Conservation (phyloP, 352 stramenopile genomes). For the Peronospora destructor region DNA sequence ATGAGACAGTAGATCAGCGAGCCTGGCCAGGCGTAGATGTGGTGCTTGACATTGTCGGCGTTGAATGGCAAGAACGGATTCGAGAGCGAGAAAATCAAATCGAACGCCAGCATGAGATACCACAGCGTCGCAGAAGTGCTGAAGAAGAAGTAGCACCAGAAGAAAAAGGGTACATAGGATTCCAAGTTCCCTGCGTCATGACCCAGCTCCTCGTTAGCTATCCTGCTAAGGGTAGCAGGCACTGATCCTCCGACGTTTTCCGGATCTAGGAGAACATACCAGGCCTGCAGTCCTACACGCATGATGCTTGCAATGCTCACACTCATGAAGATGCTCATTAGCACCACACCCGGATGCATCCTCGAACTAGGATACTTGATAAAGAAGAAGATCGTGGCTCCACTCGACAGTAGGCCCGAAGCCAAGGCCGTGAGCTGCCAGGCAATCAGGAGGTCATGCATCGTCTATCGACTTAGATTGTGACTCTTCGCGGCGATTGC, state of each 20-base stretch:
- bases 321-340: conserved; percentile 74
- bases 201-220: conserved; percentile 52
- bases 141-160: conserved; percentile 84
- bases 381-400: conserved; percentile 68
- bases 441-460: conserved; percentile 56
- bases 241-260: conserved; percentile 13
- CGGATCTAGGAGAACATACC: conserved; percentile 24
- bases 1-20: conserved; percentile 60
- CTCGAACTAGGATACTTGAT: conserved; percentile 51
- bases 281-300: conserved; percentile 56
- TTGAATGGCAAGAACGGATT: conserved; percentile 86
- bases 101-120: conserved; percentile 80
- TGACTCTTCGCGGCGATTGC: conserved; percentile 8
- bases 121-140: conserved; percentile 68
- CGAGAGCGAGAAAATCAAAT: conserved; percentile 82
- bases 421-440: conserved; percentile 70
- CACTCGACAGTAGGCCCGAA: conserved; percentile 43
- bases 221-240: conserved; percentile 48
- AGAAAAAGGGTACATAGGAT: conserved; percentile 65
- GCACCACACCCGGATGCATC: conserved; percentile 59
- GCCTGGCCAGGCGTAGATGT: conserved; percentile 70
- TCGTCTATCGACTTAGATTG: conserved; percentile 16
- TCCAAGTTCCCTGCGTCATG: conserved; percentile 26
- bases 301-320: conserved; percentile 59
- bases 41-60: conserved; percentile 78